Conservation (phyloP, 2,329 filamentous ascomycete species). For the Akanthomyces lecanii region DNA sequence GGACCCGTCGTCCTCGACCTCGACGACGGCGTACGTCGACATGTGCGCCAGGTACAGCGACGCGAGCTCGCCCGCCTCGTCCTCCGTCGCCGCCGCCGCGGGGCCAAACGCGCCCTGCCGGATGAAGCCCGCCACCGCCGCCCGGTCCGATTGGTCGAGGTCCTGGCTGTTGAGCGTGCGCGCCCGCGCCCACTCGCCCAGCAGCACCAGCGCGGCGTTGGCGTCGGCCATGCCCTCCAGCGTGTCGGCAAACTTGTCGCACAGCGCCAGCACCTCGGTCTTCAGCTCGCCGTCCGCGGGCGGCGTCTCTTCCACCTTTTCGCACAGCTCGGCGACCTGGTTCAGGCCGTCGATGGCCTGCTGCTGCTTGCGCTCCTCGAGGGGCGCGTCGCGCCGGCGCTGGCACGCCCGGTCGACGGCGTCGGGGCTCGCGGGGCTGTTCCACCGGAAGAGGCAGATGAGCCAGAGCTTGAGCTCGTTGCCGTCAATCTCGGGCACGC, state of each 20-base stretch:
- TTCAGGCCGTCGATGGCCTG: not conserved
- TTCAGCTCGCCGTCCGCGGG: not conserved
- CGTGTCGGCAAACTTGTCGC: not conserved
- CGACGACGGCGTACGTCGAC: not conserved
- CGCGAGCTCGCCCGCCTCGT: not conserved
- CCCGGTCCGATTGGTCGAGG: not conserved
- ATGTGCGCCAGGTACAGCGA: not conserved
- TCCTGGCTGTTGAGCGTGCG: not conserved
- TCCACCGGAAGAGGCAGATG: not conserved
- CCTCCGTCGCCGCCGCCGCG: not conserved
- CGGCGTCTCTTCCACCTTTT: not conserved
- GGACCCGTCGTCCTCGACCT: not conserved
- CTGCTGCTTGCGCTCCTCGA: not conserved
- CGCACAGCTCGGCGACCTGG: not conserved
- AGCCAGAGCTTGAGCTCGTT: conserved; percentile 5
- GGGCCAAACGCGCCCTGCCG: not conserved
- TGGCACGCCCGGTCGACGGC: not conserved
- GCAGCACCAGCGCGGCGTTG: not conserved
- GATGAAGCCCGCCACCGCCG: not conserved
- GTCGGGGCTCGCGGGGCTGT: not conserved
- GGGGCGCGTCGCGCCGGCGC: not conserved
- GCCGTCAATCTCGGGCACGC: not conserved
- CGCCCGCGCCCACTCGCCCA: conserved; percentile 1
- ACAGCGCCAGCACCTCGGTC: not conserved
- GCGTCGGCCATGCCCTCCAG: not conserved